These are phyloP conservation scores for Pichia sp. DNA, from an alignment of 1,139 yeast species.

Conservation along the genomic window DNA sequence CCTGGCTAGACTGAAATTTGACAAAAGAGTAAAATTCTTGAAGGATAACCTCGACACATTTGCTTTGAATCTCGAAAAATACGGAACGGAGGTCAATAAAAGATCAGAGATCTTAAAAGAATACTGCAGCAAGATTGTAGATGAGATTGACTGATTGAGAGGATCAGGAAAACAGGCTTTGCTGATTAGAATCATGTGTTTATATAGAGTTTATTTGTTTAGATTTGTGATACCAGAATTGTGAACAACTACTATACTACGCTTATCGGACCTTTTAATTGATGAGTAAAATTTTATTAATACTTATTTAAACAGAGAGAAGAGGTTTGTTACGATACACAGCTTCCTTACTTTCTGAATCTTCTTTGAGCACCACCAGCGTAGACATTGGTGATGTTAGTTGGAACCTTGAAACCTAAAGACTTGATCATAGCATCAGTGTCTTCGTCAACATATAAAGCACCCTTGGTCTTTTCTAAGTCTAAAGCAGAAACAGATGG, in stretches of 20 bases:
- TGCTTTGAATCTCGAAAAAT: constrained; percentile 35
- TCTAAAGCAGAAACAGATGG: constrained; percentile 99
- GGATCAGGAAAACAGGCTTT: not conserved
- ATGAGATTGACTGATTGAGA: constrained; percentile 20
- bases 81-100: constrained; percentile 35
- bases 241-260: not conserved
- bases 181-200: not conserved
- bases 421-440: constrained; percentile 95
- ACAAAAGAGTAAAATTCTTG: constrained; percentile 35
- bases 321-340: constrained; percentile 1
- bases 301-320: constrained; percentile 13
- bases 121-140: constrained; percentile 40
- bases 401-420: constrained; percentile 94
- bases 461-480: constrained; percentile 93
- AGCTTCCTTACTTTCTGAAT: constrained; percentile 72
- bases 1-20: constrained; percentile 37
- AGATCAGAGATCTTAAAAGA: constrained; percentile 36
- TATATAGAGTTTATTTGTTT: not conserved
- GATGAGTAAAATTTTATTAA: constrained; percentile 11
- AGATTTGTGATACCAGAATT: not conserved
- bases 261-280: not conserved
- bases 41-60: constrained; percentile 33
- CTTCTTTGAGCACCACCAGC: constrained; percentile 93
- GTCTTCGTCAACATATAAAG: constrained; percentile 96
- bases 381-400: constrained; percentile 87